These are phyloP conservation scores for Saccharomycopsis oosterbeekiorum DNA, from an alignment of 805 yeast genomes.

Conservation along the genomic window DNA sequence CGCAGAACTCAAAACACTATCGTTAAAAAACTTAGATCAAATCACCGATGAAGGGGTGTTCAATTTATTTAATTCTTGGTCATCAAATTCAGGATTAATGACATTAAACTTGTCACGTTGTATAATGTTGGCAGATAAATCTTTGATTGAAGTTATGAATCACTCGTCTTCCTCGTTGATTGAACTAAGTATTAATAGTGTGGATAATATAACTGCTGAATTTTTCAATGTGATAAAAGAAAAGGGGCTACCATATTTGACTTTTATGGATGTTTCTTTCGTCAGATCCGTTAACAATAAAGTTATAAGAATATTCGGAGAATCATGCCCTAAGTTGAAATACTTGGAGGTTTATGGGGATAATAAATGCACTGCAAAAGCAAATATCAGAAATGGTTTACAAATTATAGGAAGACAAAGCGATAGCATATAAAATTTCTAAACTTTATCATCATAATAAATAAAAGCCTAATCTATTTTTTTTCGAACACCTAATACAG, in stretches of 20 bases:
- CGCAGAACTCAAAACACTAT: conserved; percentile 45
- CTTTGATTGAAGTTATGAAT: conserved; percentile 45
- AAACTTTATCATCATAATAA: background rate
- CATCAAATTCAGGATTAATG: conserved; percentile 45
- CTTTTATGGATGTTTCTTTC: conserved; percentile 69
- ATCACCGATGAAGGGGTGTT: conserved; percentile 61
- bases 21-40: conserved; percentile 50
- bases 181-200: conserved; percentile 63
- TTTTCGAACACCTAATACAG: no score
- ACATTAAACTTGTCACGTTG: conserved; percentile 58
- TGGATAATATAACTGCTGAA: conserved; percentile 44
- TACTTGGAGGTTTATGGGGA: conserved; percentile 76
- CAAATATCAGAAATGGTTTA: conserved; percentile 42
- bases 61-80: conserved; percentile 49
- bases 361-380: conserved; percentile 52
- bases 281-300: conserved; percentile 67
- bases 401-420: conserved; percentile 68
- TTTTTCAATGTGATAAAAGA: conserved; percentile 40
- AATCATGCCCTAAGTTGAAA: conserved; percentile 50
- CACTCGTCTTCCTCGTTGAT: conserved; percentile 61
- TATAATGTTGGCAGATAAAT: conserved; percentile 50
- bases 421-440: conserved; percentile 37
- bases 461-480: background rate
- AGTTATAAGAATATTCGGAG: conserved; percentile 45
- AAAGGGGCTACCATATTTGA: conserved; percentile 43